Base-by-base conservation (phyloP, 495 filamentous ascomycete genomes). In the Neurospora tetrasperma region DNA sequence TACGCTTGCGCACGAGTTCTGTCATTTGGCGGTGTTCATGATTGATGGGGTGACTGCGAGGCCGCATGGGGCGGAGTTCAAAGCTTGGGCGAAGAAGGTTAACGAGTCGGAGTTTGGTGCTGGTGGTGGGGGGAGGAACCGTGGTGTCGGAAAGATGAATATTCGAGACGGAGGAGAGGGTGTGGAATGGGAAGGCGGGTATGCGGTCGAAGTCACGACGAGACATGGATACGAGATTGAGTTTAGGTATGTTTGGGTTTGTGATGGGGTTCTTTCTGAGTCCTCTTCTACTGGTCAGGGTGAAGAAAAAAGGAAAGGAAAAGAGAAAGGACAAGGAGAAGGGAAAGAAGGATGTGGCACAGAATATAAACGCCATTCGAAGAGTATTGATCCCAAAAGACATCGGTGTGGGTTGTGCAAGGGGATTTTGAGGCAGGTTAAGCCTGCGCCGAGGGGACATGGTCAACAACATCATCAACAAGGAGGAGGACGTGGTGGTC, bases 1-100 rank as follows among this genome's bases (percentile, higher is more conserved):
- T 80, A 92, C 93, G 1, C 77, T 98, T 27, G 93, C 94, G 4
- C 96, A 99, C 80, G 96, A 99, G 75, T 99, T 94, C 84, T 98
- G 95, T 81, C 96, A 99, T 79, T 85, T 98, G 1, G 90, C 92
- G 41, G 94, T 92, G 77, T 96, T 92, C 80, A 93, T 98, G 85
- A 84, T 98, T 69, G 88, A 85, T 42, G 85, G 89, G 18, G 82
- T 92, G 31, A 85, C 85, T 27, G 88, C 88, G 42, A 86, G 92
- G 71, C 91, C 93, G 1, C 96, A 98, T 78, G 95, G 94, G 12
- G 82, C 85, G 16, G 90, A 91, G 74, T 98, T 98, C 85, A 93
- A 97, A 82, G 75, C 80, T 27, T 97, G 90, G 90, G 89, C 78
- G 40, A 73, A 78, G 40, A 79, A 80, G 69, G 79, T 38, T 1